Evolutionary conservation across 495 filamentous ascomycete species (phyloP).

Genomic region (Acidiella bohemica): DNA sequence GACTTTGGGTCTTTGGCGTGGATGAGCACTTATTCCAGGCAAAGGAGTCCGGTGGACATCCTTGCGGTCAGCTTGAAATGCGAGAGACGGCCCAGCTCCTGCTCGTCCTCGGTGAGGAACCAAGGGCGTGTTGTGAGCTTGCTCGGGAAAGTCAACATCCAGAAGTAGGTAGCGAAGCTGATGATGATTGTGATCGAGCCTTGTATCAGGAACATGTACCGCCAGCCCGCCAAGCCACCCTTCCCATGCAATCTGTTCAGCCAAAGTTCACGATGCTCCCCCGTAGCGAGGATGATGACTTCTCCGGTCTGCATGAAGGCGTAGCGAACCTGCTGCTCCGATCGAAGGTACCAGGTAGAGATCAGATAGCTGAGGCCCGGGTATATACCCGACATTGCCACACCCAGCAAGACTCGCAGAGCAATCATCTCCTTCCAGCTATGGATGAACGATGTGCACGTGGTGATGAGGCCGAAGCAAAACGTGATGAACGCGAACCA

Average conservation of each 20-base stretch:
- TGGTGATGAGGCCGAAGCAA: constrained; percentile 55
- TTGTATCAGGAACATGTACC: constrained; percentile 44
- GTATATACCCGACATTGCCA: constrained; percentile 55
- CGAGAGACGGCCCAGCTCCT: constrained; percentile 23
- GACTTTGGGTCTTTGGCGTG: constrained; percentile 56
- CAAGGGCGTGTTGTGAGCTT: constrained; percentile 44
- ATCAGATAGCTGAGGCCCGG: constrained; percentile 60
- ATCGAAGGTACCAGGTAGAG: constrained; percentile 57
- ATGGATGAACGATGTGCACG: constrained; percentile 56
- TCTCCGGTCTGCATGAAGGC: constrained; percentile 60
- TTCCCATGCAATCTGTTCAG: constrained; percentile 50
- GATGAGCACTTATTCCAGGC: constrained; percentile 41
- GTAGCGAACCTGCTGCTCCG: constrained; percentile 63
- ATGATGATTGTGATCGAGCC: constrained; percentile 50
- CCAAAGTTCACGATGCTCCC: constrained; percentile 58
- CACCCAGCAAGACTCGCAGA: constrained; percentile 56
- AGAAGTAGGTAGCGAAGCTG: constrained; percentile 57
- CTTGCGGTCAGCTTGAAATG: constrained; percentile 34
- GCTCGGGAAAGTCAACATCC: constrained; percentile 73
- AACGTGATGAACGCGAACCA: constrained; percentile 59
- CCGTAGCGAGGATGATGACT: constrained; percentile 54
- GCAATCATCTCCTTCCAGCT: constrained; percentile 65
- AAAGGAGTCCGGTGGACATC: constrained; percentile 53
- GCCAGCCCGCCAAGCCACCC: constrained; percentile 52
- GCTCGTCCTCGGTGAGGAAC: constrained; percentile 46